Conservation (phyloP, 495 filamentous ascomycete species). For the Trypethelium eluteriae region DNA sequence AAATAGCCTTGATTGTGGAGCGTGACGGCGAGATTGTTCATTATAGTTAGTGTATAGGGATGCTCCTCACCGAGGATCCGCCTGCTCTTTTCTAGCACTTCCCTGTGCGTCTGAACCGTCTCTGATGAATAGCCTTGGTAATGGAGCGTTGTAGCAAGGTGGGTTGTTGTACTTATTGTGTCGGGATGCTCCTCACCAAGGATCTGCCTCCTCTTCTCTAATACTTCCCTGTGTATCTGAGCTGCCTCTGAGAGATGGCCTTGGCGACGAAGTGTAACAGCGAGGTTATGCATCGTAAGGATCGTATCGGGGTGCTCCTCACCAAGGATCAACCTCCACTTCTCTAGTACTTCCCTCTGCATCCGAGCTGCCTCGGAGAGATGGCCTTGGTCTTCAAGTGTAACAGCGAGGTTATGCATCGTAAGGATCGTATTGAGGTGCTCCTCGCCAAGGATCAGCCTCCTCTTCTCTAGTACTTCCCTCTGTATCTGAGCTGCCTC, state of each 20-base stretch:
- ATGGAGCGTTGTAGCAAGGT: not conserved
- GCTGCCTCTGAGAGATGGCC: constrained; percentile 18
- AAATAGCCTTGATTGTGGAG: constrained; percentile 15
- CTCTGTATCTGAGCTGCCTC: constrained; percentile 22
- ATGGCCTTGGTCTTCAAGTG: not conserved
- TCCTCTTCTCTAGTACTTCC: constrained; percentile 15
- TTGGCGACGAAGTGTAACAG: not conserved
- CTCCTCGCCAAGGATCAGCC: not conserved
- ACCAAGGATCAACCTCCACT: not conserved
- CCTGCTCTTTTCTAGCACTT: constrained; percentile 13
- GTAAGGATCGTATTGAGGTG: not conserved
- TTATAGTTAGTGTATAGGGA: not conserved
- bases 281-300: not conserved
- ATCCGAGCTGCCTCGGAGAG: constrained; percentile 14
- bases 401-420: not conserved
- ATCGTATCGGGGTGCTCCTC: not conserved
- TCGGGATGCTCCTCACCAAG: not conserved
- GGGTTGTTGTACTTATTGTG: not conserved
- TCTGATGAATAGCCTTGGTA: not conserved
- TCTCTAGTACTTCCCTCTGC: constrained; percentile 20
- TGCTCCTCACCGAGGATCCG: not conserved
- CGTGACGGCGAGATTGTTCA: not conserved
- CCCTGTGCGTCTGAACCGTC: constrained; percentile 19
- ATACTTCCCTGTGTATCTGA: constrained; percentile 23
- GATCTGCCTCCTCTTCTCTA: constrained; percentile 20